phyloP scores from a whole-genome alignment of 495 filamentous ascomycete species.

The Lasiosphaeria miniovina region DNA sequence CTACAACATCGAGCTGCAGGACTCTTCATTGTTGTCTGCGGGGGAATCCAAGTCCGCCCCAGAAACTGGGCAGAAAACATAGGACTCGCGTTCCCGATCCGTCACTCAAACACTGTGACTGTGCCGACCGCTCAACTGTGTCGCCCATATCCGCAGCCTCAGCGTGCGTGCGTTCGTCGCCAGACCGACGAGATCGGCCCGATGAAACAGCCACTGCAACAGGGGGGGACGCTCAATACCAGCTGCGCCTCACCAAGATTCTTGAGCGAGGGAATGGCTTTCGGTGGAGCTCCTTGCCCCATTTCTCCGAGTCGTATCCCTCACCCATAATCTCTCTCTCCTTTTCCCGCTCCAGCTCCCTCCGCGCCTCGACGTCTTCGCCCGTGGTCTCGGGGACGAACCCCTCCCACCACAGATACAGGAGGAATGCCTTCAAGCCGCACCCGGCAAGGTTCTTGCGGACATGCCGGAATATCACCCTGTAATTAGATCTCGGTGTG shows the following conservation, averaged over 20 bases:
- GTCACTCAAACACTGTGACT: no score
- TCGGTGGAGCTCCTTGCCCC: conserved; percentile 5
- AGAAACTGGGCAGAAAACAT: no score
- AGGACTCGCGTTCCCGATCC: no score
- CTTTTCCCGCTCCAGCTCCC: conserved; percentile 5
- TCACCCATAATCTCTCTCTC: conserved; percentile 5
- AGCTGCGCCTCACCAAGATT: not conserved
- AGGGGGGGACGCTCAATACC: not conserved
- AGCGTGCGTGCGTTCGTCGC: no score
- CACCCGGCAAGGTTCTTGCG: not conserved
- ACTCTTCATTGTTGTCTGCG: no score
- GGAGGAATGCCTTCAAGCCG: conserved; percentile 1
- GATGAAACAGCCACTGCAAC: no score
- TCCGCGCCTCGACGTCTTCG: conserved; percentile 2
- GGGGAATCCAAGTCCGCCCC: no score
- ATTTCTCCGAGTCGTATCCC: conserved; percentile 6
- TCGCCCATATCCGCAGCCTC: no score
- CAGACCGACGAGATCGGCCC: no score
- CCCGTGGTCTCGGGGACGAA: conserved; percentile 1
- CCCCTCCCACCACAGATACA: conserved; percentile 5
- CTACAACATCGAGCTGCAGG: no score
- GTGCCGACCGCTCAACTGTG: no score
- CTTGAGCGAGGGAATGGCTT: conserved; percentile 1
- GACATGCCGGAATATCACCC: conserved; percentile 1
- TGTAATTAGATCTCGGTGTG: conserved; percentile 5